These are phyloP conservation scores for Saitozyma sp. DNA, from an alignment of 768 basidiomycete genomes.

Conservation along the genomic window DNA sequence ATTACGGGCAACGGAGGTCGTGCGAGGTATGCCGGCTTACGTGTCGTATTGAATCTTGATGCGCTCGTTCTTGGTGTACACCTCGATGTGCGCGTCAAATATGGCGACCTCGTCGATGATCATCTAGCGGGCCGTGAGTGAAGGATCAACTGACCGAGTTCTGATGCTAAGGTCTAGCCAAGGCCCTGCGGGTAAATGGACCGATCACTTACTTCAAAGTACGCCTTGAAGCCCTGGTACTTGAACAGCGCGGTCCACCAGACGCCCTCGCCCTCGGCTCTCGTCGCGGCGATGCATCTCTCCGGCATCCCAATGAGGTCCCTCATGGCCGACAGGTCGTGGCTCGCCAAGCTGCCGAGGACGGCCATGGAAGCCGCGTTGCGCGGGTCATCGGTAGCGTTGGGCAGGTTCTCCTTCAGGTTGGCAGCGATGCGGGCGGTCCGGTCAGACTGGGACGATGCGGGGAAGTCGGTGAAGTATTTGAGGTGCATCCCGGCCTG, in stretches of 20 bases:
- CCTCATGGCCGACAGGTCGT: conserved; percentile 49
- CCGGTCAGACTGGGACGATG: too few species aligned
- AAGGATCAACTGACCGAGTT: too few species aligned
- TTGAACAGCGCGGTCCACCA: neutral
- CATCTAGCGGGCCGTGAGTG: conserved; percentile 17
- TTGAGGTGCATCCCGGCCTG: conserved; percentile 21
- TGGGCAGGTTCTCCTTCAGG: too few species aligned
- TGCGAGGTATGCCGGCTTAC: conserved; percentile 17
- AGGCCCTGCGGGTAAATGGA: neutral
- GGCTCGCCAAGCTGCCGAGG: conserved; percentile 27
- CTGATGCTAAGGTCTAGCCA: too few species aligned
- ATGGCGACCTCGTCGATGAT: conserved; percentile 38
- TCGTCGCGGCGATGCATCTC: conserved; percentile 19
- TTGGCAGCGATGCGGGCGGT: too few species aligned
- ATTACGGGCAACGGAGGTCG: conserved; percentile 6
- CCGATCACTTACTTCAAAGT: conserved; percentile 3
- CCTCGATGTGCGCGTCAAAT: conserved; percentile 51
- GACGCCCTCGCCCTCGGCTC: conserved; percentile 9
- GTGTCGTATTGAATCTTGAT: conserved; percentile 32
- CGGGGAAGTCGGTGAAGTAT: conserved; percentile 12
- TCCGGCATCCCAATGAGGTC: conserved; percentile 43
- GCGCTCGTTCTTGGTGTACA: conserved; percentile 22
- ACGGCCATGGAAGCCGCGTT: conserved; percentile 17
- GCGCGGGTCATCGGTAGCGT: conserved; percentile 17
- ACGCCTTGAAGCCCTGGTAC: conserved; percentile 26